Evolutionary conservation across 2,329 filamentous ascomycete genomes (phyloP).

Genomic region (Nakataea oryzae): DNA sequence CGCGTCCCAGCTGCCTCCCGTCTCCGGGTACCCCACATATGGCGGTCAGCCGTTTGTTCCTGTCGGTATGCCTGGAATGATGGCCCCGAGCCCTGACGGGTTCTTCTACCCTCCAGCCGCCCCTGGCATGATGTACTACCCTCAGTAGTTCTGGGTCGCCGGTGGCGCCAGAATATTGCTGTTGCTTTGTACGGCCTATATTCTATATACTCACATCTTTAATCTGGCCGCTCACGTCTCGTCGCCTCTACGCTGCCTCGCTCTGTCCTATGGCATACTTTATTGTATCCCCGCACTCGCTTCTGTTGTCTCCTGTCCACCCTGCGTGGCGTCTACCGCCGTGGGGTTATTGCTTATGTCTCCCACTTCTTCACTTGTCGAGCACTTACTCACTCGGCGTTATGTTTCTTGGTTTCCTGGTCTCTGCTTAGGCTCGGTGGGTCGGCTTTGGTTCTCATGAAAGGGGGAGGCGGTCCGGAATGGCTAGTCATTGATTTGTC

Average conservation of each 20-base stretch:
- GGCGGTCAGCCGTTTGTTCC: constrained; percentile 35
- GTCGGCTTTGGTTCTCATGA: background rate
- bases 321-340: background rate
- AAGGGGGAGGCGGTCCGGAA: background rate
- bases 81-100: constrained; percentile 55
- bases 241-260: background rate
- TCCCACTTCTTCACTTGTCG: background rate
- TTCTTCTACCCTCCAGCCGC: constrained; percentile 60
- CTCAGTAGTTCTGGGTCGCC: constrained; percentile 31
- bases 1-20: constrained; percentile 55
- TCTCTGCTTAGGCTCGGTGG: background rate
- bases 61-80: constrained; percentile 65
- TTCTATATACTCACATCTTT: background rate
- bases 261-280: background rate
- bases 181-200: constrained; percentile 8
- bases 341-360: background rate
- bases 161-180: background rate
- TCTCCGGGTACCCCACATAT: constrained; percentile 36
- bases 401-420: background rate
- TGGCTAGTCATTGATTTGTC: background rate
- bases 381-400: background rate
- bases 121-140: constrained; percentile 50
- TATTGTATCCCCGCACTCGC: background rate
- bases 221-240: background rate
- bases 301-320: background rate